Percentiles rank a stretch among this genome's conserved stretches.
Evolutionary conservation across 106 monocot species (phyloP).

Genomic region (Chionographis japonica): DNA sequence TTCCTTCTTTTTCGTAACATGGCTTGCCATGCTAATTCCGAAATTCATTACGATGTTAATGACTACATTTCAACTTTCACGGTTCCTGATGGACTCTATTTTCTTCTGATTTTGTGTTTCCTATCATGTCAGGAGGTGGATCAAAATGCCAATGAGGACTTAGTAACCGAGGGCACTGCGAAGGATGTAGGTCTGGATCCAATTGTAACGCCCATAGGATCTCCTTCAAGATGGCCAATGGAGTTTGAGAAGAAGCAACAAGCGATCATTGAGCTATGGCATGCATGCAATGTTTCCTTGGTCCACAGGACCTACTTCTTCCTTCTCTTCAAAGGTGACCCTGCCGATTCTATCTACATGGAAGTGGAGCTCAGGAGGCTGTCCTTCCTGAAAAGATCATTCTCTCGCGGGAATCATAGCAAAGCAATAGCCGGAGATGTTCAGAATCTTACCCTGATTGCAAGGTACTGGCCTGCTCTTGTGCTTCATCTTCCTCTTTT

Average conservation of each 20-base stretch:
- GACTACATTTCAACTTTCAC: no score
- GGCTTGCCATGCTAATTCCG: no score
- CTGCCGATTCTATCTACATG: conserved; percentile 88
- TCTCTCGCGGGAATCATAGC: conserved; percentile 18
- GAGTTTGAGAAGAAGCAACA: conserved; percentile 73
- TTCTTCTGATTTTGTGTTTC: neutral
- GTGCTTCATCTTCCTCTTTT: neutral
- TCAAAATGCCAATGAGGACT: conserved; percentile 9
- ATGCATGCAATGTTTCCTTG: conserved; percentile 79
- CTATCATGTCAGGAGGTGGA: conserved; percentile 15
- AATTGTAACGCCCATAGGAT: conserved; percentile 35
- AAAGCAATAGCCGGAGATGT: conserved; percentile 15
- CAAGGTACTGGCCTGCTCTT: conserved; percentile 36
- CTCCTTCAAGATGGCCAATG: conserved; percentile 57
- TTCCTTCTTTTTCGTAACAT: no score
- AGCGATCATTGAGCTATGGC: conserved; percentile 81
- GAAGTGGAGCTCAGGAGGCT: conserved; percentile 94
- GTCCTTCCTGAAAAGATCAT: conserved; percentile 58
- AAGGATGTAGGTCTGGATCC: conserved; percentile 55
- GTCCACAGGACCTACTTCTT: conserved; percentile 89
- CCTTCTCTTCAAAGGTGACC: conserved; percentile 87
- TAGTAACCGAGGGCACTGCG: conserved; percentile 15
- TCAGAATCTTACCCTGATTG: conserved; percentile 22
- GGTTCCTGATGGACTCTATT: neutral
- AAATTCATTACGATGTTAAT: no score